Percentiles rank a stretch among this genome's conserved stretches.
phyloP scores from a whole-genome alignment of 169 alveolate species.

The Eimeria maxima region DNA sequence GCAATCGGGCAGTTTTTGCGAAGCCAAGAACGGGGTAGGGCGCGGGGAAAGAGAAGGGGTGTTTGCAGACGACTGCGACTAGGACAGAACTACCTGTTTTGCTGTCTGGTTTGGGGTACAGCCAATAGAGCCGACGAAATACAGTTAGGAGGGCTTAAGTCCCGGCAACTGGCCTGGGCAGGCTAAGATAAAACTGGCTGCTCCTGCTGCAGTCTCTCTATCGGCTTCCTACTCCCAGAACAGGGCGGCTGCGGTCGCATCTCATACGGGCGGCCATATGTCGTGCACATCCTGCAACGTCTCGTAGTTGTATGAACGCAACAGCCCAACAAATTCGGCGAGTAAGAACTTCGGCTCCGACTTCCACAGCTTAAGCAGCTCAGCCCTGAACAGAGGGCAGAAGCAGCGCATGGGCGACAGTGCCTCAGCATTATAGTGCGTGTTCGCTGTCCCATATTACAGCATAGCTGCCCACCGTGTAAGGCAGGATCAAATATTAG shows the following conservation, averaged over 20 bases:
- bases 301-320: conserved; percentile 78
- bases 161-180: neutral
- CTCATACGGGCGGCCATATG: conserved; percentile 77
- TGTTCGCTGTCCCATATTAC: neutral
- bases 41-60: neutral
- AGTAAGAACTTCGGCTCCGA: conserved; percentile 35
- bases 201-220: neutral
- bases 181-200: neutral
- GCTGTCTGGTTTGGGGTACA: neutral
- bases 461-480: neutral
- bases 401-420: neutral
- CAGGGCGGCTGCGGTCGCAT: neutral
- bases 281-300: conserved; percentile 70
- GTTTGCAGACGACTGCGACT: neutral
- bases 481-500: neutral
- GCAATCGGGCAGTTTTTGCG: too few relatives aligned
- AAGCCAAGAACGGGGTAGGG: neutral
- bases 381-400: conserved; percentile 33
- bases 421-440: neutral
- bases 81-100: neutral
- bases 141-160: neutral
- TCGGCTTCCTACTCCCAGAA: neutral
- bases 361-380: conserved; percentile 67
- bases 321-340: conserved; percentile 54
- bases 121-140: neutral